These are phyloP conservation scores for Neltuma alba DNA, from an alignment of 306 rosid species.

Conservation along the genomic window DNA sequence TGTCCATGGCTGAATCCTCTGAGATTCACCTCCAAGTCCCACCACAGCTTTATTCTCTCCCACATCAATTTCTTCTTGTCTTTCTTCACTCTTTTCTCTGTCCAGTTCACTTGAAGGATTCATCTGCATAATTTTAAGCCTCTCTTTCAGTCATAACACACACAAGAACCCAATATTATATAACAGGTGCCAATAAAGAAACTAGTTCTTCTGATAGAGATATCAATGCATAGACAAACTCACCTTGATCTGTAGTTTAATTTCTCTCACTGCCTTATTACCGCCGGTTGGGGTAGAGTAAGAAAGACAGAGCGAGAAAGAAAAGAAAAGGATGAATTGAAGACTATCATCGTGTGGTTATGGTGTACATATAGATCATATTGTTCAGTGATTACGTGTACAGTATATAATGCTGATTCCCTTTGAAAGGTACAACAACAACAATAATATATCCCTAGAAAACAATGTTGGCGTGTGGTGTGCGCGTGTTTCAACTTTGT, in stretches of 20 bases:
- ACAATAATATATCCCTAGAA: background rate
- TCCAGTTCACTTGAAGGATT: constrained; percentile 25
- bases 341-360: background rate
- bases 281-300: too few relatives aligned
- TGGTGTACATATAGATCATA: constrained; percentile 15
- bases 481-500: background rate
- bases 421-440: background rate
- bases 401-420: constrained; percentile 18
- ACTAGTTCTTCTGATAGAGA: background rate
- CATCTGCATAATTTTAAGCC: constrained; percentile 28
- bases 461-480: background rate
- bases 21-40: constrained; percentile 15
- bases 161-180: background rate
- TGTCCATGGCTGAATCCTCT: constrained; percentile 57
- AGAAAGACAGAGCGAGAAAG: background rate
- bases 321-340: background rate
- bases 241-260: background rate
- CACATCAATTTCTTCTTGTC: constrained; percentile 34
- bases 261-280: background rate
- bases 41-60: constrained; percentile 11
- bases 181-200: background rate
- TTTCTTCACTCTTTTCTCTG: constrained; percentile 29
- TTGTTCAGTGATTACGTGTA: background rate
- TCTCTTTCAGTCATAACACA: background rate
- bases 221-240: background rate